Evolutionary conservation across 164 flowering plant genomes (phyloP), one percentile per base, ranked within the genome.

Genomic region (Tetracentron sinense): DNA sequence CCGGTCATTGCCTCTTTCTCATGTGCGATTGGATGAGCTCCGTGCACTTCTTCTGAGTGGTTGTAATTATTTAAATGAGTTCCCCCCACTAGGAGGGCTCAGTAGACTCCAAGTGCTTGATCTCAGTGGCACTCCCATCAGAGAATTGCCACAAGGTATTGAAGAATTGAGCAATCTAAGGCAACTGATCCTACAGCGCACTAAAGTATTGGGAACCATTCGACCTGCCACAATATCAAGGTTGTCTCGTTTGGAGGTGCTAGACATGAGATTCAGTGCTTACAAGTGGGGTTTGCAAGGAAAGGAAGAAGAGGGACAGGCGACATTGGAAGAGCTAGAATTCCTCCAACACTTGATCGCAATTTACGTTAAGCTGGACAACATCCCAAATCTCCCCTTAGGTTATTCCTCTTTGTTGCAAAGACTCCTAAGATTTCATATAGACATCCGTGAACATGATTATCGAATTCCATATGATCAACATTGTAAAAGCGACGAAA

Each of bases 101-200:
- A 15, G 5, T 16, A 61, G 46, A 52, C 72, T 73, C 14, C 35
- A 61, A 52, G 58, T 61, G 31, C 72, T 73, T 22, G 73, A 73
- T 46, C 70, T 69, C n/a, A 56, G 17, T 31, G 60, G 48, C 8
- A 69, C 77, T 29, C 63, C 29, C 16, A 30, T 73, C 4, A 61
- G 48, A 53, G 69, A 73, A 28, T 21, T 69, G 46, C 77, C 77
- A 7, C 14, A 25, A 60, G 77, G 60, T 7, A 33, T 73, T 25
- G 69, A 33, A 21, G 57, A 57, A 5, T 25, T 73, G 26, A 56
- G 52, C 33, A 38, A 60, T 21, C 42, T 73, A 20, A 73, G 58
- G 50, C 42, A 57, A 7, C 42, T 73, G 1, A 46, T 69, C 44
- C 56, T 73, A 14, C 65, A 73, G 7, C 51, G 54, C 12, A 73